Base-by-base conservation (phyloP, 805 yeast genomes). In the Saccharomycopsis sp. region DNA sequence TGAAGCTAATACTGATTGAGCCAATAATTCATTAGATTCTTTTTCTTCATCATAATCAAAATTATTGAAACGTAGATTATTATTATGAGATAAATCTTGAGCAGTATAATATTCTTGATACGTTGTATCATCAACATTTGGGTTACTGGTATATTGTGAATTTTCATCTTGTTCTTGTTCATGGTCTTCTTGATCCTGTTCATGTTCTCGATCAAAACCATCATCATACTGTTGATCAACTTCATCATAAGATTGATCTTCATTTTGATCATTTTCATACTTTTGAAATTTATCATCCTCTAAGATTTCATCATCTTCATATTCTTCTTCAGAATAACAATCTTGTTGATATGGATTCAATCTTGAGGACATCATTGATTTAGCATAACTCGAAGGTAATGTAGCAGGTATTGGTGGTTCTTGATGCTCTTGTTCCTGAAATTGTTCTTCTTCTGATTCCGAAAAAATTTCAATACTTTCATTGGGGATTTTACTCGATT, bases 61-160 rank as follows among this genome's bases (percentile, higher is more conserved):
- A 5, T 31, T 21, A 9, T 28, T 14, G 26, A 10, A 10, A 23
- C 6, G 10, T 23, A 8, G 26, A 12, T 31, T 25, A 30, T n/a
- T 18, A 26, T 15, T 23, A 18, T 8, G 14, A 23, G 33, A 25
- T 31, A 14, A 37, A 21, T 32, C 35, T 18, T 37, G 34, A 5
- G 40, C 40, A 18, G 33, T 32, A 25, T 25, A 27, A 14, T 17
- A 13, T n/a, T n/a, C n/a, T n/a, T n/a, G n/a, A n/a, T n/a, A n/a
- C n/a, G n/a, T n/a, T n/a, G n/a, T n/a, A 31, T 37, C 30, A 18
- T 37, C 21, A 5, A 8, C 14, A 31, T 31, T 17, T 13, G 21
- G 4, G 13, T 5, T 17, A 15, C 13, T 21, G 21, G 14, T 14
- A 31, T 17, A 8, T 31, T 31, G 33, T 15, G 20, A 20, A 10